Conservation (phyloP, 2,329 filamentous ascomycete species). For the Fusarium humuli region DNA sequence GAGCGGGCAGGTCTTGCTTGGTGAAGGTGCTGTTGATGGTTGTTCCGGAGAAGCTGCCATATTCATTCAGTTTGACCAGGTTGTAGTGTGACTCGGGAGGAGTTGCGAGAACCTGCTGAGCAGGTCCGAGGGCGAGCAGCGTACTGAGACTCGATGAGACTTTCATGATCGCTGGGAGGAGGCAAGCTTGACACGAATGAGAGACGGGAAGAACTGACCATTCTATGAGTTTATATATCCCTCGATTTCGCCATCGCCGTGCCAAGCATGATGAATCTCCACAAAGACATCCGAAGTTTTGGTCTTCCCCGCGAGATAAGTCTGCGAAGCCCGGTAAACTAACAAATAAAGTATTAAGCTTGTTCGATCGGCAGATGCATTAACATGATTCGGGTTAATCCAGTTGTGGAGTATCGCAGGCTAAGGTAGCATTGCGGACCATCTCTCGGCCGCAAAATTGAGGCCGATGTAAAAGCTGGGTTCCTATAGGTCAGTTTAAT, state of each 20-base stretch:
- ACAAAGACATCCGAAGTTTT: background rate
- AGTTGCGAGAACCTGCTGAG: slow-evolving; percentile 1
- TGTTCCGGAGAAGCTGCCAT: slow-evolving; percentile 39
- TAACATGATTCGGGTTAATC: background rate
- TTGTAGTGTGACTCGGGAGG: slow-evolving; percentile 4
- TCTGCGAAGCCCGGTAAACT: too few relatives aligned
- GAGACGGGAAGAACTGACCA: too few relatives aligned
- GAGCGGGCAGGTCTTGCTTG: slow-evolving; percentile 12
- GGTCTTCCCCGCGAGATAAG: background rate
- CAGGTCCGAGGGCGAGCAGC: slow-evolving; percentile 25
- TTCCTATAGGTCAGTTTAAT: background rate
- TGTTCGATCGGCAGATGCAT: slow-evolving; percentile 1
- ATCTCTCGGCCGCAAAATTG: slow-evolving; percentile 9
- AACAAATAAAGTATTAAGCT: background rate
- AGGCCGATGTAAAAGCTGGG: background rate
- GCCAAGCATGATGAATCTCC: background rate
- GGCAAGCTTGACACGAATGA: too few relatives aligned
- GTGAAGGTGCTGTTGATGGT: slow-evolving; percentile 34
- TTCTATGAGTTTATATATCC: slow-evolving; percentile 3
- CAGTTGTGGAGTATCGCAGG: background rate
- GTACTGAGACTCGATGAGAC: slow-evolving; percentile 24
- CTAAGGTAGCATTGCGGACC: slow-evolving; percentile 17
- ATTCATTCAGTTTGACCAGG: slow-evolving; percentile 29
- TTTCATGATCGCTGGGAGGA: too few relatives aligned
- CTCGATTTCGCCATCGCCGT: background rate